Evolutionary conservation across 192 early-diverging fungal genomes (phyloP), one percentile per base, ranked within the genome.

Genomic region (Mortierella alpina): DNA sequence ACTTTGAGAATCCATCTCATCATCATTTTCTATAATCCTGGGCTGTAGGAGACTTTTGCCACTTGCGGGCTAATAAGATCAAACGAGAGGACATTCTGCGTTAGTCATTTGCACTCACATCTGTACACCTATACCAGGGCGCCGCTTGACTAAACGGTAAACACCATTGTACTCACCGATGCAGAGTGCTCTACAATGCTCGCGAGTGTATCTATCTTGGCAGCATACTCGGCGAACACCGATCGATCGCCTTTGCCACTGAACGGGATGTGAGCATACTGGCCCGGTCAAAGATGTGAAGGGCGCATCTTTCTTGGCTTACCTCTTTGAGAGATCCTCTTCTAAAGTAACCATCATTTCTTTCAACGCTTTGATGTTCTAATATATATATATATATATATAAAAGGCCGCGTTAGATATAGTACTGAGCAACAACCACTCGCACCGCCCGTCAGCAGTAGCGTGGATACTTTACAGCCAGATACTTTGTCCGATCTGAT

Each of bases 321-420:
- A 72, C 77, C 46, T 72, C 41, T 6, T 23, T 39, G 51, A 53
- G 11, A 71, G 53, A 9, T 80, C 77, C 18, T 80, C 59, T 48
- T 72, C 70, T 45, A 80, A 40, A 14, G 52, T 66, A 13, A 47
- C 47, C 44, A 80, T 45, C 70, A 80, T 68, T 1, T 52, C 59
- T 2, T 52, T 53, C 6, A 80, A 20, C 18, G 66, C 57, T 40
- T 59, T 80, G 47, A 80, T 72, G 39, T 67, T 72, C 77, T 80
- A 67, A 41, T 47, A 18, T 48, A 52, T 15, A 6, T n/a, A n/a
- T n/a, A n/a, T n/a, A n/a, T n/a, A n/a, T n/a, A n/a, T n/a, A 2
- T 0, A 46, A 13, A 39, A 7, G 18, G 0, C 7, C 40, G 39
- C 11, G 44, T 59, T 40, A 65, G 15, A 53, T 44, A 18, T 41